These are phyloP conservation scores for Kingdonia uniflora DNA, from an alignment of 164 flowering plant species.

Conservation along the genomic window DNA sequence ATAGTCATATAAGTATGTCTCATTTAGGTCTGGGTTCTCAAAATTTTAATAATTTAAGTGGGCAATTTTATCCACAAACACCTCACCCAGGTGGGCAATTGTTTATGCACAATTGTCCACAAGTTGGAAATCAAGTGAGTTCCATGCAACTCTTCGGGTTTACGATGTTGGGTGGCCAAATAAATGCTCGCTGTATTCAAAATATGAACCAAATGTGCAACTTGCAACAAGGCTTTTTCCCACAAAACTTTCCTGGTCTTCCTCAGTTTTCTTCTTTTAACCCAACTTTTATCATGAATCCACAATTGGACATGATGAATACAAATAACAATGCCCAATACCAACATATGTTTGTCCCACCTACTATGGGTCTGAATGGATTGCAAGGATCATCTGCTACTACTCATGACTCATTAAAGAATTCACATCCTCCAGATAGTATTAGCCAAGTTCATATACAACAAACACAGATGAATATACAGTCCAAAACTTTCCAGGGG, in stretches of 20 bases:
- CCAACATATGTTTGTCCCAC: not conserved
- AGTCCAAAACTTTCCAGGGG: not conserved
- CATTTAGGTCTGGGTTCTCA: not conserved
- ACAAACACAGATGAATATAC: constrained; percentile 6
- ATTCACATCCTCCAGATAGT: constrained; percentile 2
- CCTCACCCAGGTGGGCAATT: constrained; percentile 7
- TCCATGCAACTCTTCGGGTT: not conserved
- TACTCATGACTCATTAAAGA: not conserved
- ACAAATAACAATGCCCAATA: constrained; percentile 6
- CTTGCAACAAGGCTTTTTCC: constrained; percentile 5
- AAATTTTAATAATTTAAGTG: not conserved
- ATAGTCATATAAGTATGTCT: constrained; percentile 5
- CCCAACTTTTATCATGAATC: constrained; percentile 5
- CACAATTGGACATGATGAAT: constrained; percentile 8
- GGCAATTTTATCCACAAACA: constrained; percentile 2
- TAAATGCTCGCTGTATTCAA: constrained; percentile 2
- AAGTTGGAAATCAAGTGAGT: no score
- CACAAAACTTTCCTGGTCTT: not conserved
- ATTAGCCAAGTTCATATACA: constrained; percentile 5
- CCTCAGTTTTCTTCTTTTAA: constrained; percentile 4
- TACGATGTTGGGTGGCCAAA: constrained; percentile 2
- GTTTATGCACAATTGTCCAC: not conserved
- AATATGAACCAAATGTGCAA: constrained; percentile 6
- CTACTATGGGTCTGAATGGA: not conserved
- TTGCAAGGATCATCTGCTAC: constrained; percentile 1